A percentile compares a stretch with the other conserved stretches of the same genome.
phyloP scores from a whole-genome alignment of 306 rosid genomes.

The Ceratonia siliqua region DNA sequence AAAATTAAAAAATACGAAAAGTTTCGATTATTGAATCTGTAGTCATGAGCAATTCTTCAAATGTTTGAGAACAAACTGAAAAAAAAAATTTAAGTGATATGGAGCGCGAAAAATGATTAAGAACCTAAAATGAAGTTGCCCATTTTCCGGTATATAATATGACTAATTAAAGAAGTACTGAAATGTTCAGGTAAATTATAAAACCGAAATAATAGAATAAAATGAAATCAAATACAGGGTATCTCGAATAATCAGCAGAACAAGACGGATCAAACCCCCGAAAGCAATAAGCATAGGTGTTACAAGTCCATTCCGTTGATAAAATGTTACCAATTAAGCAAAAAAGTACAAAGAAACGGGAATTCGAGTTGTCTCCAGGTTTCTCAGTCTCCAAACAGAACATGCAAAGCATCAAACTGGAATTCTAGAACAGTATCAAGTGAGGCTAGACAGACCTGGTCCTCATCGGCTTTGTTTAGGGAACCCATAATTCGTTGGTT shows the following conservation, averaged over 20 bases:
- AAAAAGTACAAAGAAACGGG: background rate
- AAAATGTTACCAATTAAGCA: background rate
- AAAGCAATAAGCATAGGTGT: background rate
- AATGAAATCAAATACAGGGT: background rate
- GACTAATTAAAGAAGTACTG: background rate
- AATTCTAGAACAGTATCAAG: background rate
- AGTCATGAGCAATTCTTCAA: background rate
- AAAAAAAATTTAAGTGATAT: background rate
- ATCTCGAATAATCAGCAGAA: background rate
- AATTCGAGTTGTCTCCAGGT: background rate
- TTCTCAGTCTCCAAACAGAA: background rate
- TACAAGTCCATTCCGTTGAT: background rate
- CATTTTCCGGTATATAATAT: background rate
- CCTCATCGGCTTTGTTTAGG: slow-evolving; percentile 23
- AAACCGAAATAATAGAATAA: background rate
- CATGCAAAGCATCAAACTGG: background rate
- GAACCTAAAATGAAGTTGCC: background rate
- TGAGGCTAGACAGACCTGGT: slow-evolving; percentile 39
- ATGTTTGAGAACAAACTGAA: background rate
- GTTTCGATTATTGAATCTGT: background rate
- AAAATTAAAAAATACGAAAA: background rate
- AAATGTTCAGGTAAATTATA: background rate
- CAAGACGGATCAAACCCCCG: background rate
- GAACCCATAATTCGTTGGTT: slow-evolving; percentile 38
- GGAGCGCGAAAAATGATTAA: no score